These are phyloP conservation scores for Mucor plumbeus DNA, from an alignment of 371 early-diverging fungal genomes.

Conservation along the genomic window DNA sequence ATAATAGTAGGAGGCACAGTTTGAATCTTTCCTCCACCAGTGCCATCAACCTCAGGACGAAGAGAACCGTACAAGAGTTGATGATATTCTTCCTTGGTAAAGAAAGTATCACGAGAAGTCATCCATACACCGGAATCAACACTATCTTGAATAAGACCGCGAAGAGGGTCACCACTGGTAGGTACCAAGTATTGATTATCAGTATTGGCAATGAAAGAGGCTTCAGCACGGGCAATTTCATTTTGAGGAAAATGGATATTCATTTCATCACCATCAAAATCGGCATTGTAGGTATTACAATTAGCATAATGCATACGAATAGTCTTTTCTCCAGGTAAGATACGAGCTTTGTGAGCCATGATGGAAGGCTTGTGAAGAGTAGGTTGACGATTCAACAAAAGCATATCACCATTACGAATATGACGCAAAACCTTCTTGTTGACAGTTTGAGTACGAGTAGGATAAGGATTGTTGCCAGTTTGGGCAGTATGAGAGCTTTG, in stretches of 20 bases:
- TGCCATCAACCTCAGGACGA: slow-evolving; percentile 74
- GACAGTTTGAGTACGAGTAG: slow-evolving; percentile 67
- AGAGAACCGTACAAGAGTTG: slow-evolving; percentile 91
- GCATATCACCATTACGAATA: slow-evolving; percentile 95
- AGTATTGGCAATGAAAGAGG: slow-evolving; percentile 92
- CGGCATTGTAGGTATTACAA: slow-evolving; percentile 98
- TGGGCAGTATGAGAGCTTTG: slow-evolving; percentile 62
- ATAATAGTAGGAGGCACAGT: slow-evolving; percentile 86
- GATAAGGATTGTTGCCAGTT: slow-evolving; percentile 56
- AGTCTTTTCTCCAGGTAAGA: slow-evolving; percentile 95
- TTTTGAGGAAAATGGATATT: slow-evolving; percentile 99
- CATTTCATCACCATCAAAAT: slow-evolving; percentile 99
- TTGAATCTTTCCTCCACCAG: slow-evolving; percentile 76
- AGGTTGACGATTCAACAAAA: slow-evolving; percentile 99
- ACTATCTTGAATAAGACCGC: slow-evolving; percentile 99
- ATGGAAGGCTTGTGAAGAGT: slow-evolving; percentile 99
- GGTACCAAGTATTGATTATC: slow-evolving; percentile 98
- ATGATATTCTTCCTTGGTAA: slow-evolving; percentile 91
- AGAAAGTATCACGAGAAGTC: slow-evolving; percentile 91
- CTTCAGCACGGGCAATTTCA: slow-evolving; percentile 96
- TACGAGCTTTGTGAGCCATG: slow-evolving; percentile 98
- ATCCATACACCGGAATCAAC: slow-evolving; percentile 97
- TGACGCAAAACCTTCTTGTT: slow-evolving; percentile 99
- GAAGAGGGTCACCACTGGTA: slow-evolving; percentile 97
- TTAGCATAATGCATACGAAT: slow-evolving; percentile 99